These are phyloP conservation scores for Syncephalastrum monosporum DNA, from an alignment of 371 early-diverging fungal species.

Conservation along the genomic window DNA sequence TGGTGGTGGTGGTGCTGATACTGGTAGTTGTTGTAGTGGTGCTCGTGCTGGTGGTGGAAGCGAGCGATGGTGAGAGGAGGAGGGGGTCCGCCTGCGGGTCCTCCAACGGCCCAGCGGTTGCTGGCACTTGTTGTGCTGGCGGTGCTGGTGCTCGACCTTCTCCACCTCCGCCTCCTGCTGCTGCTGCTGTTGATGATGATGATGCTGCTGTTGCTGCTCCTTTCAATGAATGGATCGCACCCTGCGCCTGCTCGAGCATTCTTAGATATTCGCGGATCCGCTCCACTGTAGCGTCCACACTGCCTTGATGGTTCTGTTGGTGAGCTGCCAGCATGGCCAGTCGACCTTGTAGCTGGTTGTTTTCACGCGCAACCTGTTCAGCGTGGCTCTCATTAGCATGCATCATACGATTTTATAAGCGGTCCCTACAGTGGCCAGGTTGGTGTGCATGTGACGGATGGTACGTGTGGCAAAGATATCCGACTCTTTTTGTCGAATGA, in stretches of 20 bases:
- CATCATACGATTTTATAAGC: neutral
- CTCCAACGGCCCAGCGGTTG: too few relatives aligned
- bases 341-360: conserved; percentile 25
- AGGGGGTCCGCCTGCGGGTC: too few relatives aligned
- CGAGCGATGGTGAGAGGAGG: neutral
- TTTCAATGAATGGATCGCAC: conserved; percentile 21
- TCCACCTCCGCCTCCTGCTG: neutral
- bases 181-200: conserved; percentile 6
- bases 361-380: conserved; percentile 30
- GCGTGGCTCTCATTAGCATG: neutral
- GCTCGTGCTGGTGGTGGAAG: conserved; percentile 9
- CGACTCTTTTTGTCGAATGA: conserved; percentile 55
- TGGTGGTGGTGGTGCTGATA: conserved; percentile 12
- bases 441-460: conserved; percentile 55
- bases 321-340: conserved; percentile 22
- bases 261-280: conserved; percentile 34
- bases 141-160: too few relatives aligned
- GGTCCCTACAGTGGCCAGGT: conserved; percentile 49
- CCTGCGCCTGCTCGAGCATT: conserved; percentile 39
- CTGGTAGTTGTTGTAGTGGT: conserved; percentile 8
- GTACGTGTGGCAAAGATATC: conserved; percentile 55
- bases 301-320: conserved; percentile 30
- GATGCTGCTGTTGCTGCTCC: conserved; percentile 7
- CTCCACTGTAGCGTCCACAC: conserved; percentile 20
- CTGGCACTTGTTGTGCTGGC: conserved; percentile 1